Percentiles rank a stretch among this genome's conserved stretches.
phyloP scores from a whole-genome alignment of 148 eudicot genomes.

The Pouteria glomerata region DNA sequence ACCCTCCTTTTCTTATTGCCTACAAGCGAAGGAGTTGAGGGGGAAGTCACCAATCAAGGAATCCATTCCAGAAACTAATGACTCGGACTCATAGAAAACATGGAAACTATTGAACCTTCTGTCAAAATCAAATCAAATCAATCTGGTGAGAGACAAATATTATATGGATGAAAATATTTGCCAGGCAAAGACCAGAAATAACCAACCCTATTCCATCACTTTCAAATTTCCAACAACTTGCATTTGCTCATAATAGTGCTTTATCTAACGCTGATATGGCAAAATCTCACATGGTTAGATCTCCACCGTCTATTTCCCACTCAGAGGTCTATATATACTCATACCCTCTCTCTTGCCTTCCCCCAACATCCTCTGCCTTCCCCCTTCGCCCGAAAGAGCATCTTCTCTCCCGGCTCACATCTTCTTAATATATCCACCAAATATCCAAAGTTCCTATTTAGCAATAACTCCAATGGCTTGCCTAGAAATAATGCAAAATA shows the following conservation, averaged over 20 bases:
- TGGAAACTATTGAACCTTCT: not conserved
- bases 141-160: not conserved
- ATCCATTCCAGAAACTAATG: not conserved
- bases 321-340: constrained; percentile 13
- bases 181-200: no score
- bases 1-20: no score
- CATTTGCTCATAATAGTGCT: not conserved
- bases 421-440: not conserved
- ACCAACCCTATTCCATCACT: not conserved
- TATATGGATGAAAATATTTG: not conserved
- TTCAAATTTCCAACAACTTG: not conserved
- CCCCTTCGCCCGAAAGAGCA: not conserved
- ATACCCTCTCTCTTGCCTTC: not conserved
- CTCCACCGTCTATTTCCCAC: constrained; percentile 11
- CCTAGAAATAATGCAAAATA: constrained; percentile 20
- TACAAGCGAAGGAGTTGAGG: not conserved
- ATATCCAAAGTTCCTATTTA: not conserved
- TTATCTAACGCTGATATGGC: not conserved
- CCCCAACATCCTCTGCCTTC: not conserved
- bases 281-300: not conserved
- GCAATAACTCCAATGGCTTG: constrained; percentile 19
- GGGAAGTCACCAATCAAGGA: not conserved
- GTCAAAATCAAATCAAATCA: not conserved
- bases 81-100: no score
- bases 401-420: not conserved